These are phyloP conservation scores for Tothia fuscella DNA, from an alignment of 2,329 filamentous ascomycete genomes.

Conservation along the genomic window DNA sequence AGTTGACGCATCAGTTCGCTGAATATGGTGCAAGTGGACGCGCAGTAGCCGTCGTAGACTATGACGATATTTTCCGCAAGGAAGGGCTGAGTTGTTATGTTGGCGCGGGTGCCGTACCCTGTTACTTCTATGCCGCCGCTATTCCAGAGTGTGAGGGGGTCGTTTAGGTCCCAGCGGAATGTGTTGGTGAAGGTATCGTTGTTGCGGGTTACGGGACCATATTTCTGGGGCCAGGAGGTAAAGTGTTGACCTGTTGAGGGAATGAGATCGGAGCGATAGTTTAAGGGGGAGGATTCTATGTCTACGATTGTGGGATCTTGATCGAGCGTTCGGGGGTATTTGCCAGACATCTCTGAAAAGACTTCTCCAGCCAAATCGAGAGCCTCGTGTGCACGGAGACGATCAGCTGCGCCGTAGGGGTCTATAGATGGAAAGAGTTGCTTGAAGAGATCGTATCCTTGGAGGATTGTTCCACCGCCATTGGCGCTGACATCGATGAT, in stretches of 20 bases:
- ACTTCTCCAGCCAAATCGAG: constrained; percentile 33
- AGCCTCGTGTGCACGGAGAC: constrained; percentile 39
- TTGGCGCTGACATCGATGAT: constrained; percentile 49
- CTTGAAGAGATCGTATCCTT: constrained; percentile 52
- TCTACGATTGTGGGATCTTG: constrained; percentile 28
- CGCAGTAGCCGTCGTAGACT: constrained; percentile 47
- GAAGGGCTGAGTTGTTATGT: constrained; percentile 33
- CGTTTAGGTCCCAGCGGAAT: constrained; percentile 40
- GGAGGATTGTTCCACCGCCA: constrained; percentile 45
- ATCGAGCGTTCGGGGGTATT: constrained; percentile 21
- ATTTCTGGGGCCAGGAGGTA: constrained; percentile 34
- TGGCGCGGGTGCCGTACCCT: constrained; percentile 4
- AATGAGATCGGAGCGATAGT: constrained; percentile 35
- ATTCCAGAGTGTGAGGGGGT: constrained; percentile 31
- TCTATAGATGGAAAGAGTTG: constrained; percentile 40
- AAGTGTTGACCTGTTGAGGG: constrained; percentile 37
- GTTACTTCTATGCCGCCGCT: constrained; percentile 17
- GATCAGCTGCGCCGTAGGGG: constrained; percentile 36
- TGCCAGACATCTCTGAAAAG: constrained; percentile 22
- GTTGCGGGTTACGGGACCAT: constrained; percentile 29
- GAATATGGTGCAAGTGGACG: constrained; percentile 46
- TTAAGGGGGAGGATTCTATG: constrained; percentile 31
- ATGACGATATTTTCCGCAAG: constrained; percentile 39
- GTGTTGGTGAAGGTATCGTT: constrained; percentile 46
- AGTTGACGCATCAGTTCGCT: constrained; percentile 42